These are phyloP conservation scores for Poa pratensis DNA, from an alignment of 176 grass and related monocot genomes.

Conservation along the genomic window DNA sequence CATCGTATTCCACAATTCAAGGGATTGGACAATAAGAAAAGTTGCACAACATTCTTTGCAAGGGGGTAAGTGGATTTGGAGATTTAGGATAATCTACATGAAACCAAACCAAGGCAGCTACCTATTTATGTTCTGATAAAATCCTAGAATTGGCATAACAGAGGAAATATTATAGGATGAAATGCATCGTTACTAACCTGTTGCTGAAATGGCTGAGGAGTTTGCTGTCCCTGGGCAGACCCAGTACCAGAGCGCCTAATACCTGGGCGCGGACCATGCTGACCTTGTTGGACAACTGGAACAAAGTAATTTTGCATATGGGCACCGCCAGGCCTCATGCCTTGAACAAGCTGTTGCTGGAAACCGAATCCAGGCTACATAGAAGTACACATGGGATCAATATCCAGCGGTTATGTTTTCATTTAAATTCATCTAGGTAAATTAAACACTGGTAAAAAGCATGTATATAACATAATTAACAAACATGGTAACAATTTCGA, in stretches of 20 bases:
- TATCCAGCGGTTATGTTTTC: conserved; percentile 10
- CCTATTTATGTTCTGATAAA: not conserved
- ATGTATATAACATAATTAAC: conserved; percentile 26
- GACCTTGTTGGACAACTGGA: conserved; percentile 78
- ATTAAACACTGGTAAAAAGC: not conserved
- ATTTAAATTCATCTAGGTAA: conserved; percentile 8
- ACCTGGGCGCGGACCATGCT: conserved; percentile 80
- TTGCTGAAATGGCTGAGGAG: conserved; percentile 72
- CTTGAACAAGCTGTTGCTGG: conserved; percentile 88
- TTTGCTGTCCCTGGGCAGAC: conserved; percentile 67
- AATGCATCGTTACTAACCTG: conserved; percentile 56
- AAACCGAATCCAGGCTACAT: conserved; percentile 80
- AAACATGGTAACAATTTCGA: conserved; percentile 7
- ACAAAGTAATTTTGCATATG: conserved; percentile 88
- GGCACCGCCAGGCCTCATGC: conserved; percentile 84
- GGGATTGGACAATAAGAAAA: not conserved
- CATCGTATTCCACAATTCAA: not conserved
- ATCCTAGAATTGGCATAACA: not conserved
- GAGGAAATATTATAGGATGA: conserved; percentile 8
- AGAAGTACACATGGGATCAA: conserved; percentile 27
- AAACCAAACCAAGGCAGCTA: not conserved
- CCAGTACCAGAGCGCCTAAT: conserved; percentile 62
- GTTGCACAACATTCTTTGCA: not conserved
- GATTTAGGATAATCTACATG: not conserved
- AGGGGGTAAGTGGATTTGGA: not conserved